These are phyloP conservation scores for Phaffia australis DNA, from an alignment of 768 basidiomycete genomes.

Conservation along the genomic window DNA sequence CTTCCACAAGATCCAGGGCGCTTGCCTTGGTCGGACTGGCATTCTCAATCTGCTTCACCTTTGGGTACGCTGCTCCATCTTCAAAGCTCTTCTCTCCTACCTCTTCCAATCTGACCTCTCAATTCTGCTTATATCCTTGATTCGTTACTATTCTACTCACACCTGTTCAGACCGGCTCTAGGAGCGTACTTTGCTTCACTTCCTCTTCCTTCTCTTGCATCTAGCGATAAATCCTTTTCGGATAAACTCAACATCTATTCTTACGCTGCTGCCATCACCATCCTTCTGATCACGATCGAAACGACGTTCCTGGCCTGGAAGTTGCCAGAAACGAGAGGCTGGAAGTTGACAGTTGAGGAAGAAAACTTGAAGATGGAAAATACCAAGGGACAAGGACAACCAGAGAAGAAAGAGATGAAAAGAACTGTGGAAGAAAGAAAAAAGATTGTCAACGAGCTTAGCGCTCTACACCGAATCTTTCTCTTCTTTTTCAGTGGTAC, in stretches of 20 bases:
- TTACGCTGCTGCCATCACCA: conserved; percentile 70
- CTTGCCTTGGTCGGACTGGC: conserved; percentile 91
- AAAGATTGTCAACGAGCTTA: conserved; percentile 49
- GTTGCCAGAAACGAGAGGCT: conserved; percentile 77
- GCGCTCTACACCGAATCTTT: conserved; percentile 70
- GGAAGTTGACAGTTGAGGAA: conserved; percentile 24
- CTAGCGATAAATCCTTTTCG: neutral
- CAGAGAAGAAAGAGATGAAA: conserved; percentile 12
- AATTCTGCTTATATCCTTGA: conserved; percentile 35
- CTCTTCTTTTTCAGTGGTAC: conserved; percentile 68
- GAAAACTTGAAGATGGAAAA: conserved; percentile 19
- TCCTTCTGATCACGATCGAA: conserved; percentile 65
- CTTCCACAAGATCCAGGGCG: conserved; percentile 66
- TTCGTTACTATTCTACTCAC: conserved; percentile 1
- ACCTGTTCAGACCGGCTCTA: conserved; percentile 70
- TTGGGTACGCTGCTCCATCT: conserved; percentile 30
- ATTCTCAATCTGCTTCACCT: conserved; percentile 78
- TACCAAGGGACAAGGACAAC: conserved; percentile 28
- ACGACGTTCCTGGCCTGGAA: conserved; percentile 62
- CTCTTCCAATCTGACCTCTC: too few species aligned
- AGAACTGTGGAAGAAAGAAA: conserved; percentile 41
- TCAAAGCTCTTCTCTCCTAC: too few species aligned
- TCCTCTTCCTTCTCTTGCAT: conserved; percentile 44
- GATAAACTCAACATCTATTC: conserved; percentile 78
- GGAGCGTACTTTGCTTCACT: conserved; percentile 93